Conservation (phyloP, 2,329 filamentous ascomycete genomes). For the Endoconidiophora laricicola region DNA sequence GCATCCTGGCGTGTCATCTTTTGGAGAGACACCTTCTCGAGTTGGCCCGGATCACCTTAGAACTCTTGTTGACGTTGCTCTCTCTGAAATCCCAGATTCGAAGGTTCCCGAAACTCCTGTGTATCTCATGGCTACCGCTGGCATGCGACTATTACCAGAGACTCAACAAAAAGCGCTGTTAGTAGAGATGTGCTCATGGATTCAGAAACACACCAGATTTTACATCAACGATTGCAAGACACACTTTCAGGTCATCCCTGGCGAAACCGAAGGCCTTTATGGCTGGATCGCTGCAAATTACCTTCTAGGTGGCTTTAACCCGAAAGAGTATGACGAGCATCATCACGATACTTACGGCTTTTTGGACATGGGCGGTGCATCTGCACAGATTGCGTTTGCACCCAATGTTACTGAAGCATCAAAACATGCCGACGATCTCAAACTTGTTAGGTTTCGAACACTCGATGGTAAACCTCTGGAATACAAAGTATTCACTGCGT, state of each 20-base stretch:
- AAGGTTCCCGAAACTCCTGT: slow-evolving; percentile 74
- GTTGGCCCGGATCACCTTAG: slow-evolving; percentile 74
- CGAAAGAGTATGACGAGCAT: slow-evolving; percentile 46
- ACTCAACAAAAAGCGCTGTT: slow-evolving; percentile 57
- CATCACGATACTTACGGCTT: slow-evolving; percentile 92
- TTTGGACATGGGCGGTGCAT: slow-evolving; percentile 94
- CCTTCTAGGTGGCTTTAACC: slow-evolving; percentile 78
- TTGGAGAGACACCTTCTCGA: slow-evolving; percentile 56
- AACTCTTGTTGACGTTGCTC: slow-evolving; percentile 64
- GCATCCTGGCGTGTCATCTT: slow-evolving; percentile 80
- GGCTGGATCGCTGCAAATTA: slow-evolving; percentile 98
- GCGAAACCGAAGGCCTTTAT: slow-evolving; percentile 89
- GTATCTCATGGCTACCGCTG: slow-evolving; percentile 89
- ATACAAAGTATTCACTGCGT: slow-evolving; percentile 84
- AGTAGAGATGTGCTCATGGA: slow-evolving; percentile 65
- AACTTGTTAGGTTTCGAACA: slow-evolving; percentile 67
- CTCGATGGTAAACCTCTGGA: slow-evolving; percentile 63
- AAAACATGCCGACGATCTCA: slow-evolving; percentile 80
- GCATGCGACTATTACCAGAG: slow-evolving; percentile 72
- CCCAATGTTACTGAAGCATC: slow-evolving; percentile 81
- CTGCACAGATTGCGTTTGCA: slow-evolving; percentile 93
- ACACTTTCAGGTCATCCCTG: slow-evolving; percentile 87
- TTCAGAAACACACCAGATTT: slow-evolving; percentile 61
- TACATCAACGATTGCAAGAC: slow-evolving; percentile 74
- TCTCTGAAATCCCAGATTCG: slow-evolving; percentile 56